A percentile compares a stretch with the other conserved stretches of the same genome.
Conservation (phyloP, 306 rosid genomes). For the Lagenaria siceraria region DNA sequence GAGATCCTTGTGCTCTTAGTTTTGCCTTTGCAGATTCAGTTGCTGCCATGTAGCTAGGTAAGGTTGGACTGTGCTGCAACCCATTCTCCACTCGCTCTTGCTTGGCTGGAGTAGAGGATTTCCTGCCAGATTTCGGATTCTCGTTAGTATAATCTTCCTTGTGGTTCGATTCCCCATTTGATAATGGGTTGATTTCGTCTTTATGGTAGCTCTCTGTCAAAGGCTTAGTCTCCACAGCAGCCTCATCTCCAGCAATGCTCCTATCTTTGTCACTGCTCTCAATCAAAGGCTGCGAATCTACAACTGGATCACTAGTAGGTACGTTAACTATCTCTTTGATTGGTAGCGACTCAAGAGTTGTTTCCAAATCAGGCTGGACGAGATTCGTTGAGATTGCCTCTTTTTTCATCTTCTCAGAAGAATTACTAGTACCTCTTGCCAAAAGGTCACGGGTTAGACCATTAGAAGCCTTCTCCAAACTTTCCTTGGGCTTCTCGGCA, state of each 20-base stretch:
- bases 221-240: slow-evolving; percentile 26
- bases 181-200: slow-evolving; percentile 31
- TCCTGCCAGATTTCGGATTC: slow-evolving; percentile 56
- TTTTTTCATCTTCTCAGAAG: slow-evolving; percentile 38
- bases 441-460: slow-evolving; percentile 24
- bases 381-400: slow-evolving; percentile 23
- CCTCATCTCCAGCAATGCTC: slow-evolving; percentile 29
- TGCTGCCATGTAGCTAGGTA: slow-evolving; percentile 97
- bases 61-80: slow-evolving; percentile 49
- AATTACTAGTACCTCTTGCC: slow-evolving; percentile 21
- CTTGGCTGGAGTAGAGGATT: slow-evolving; percentile 46
- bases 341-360: slow-evolving; percentile 29
- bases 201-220: slow-evolving; percentile 30
- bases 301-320: slow-evolving; percentile 29
- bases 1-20: slow-evolving; percentile 92
- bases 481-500: slow-evolving; percentile 34
- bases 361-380: slow-evolving; percentile 36
- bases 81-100: slow-evolving; percentile 90
- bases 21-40: slow-evolving; percentile 98
- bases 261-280: slow-evolving; percentile 44
- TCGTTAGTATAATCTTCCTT: slow-evolving; percentile 58
- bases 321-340: slow-evolving; percentile 32
- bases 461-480: slow-evolving; percentile 38
- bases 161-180: slow-evolving; percentile 48
- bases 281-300: slow-evolving; percentile 32